phyloP scores from a whole-genome alignment of 257 asterid species.

The Gentiana straminea region DNA sequence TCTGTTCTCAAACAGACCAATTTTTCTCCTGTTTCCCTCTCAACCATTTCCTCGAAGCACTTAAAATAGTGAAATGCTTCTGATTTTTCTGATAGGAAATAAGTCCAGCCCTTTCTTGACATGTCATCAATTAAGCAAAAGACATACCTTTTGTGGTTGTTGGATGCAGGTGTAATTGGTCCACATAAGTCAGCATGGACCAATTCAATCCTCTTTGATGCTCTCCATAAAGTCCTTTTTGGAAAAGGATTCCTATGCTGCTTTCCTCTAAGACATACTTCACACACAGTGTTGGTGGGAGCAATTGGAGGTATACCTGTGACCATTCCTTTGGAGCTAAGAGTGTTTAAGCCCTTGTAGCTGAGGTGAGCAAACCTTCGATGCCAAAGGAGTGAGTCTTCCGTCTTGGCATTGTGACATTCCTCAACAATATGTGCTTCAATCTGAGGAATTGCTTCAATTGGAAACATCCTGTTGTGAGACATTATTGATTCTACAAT shows the following conservation, averaged over 20 bases:
- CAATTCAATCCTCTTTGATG: neutral
- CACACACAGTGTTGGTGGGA: neutral
- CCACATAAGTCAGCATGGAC: neutral
- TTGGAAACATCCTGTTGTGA: too few species aligned
- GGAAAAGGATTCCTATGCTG: neutral
- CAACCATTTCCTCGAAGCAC: neutral
- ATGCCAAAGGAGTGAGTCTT: neutral
- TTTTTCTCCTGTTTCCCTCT: neutral
- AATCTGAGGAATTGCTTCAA: too few species aligned
- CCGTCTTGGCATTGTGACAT: too few species aligned
- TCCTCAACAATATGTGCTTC: too few species aligned
- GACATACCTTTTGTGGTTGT: neutral
- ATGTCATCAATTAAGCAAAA: conserved; percentile 3
- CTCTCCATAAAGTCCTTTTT: neutral
- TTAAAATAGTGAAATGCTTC: neutral
- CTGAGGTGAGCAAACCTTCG: neutral
- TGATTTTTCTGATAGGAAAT: neutral
- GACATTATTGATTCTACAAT: too few species aligned
- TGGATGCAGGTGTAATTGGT: neutral
- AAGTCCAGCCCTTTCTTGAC: neutral
- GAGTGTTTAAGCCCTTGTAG: neutral
- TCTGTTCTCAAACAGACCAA: neutral
- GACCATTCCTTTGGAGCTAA: neutral
- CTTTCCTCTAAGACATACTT: neutral
- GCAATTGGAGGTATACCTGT: neutral